phyloP scores from a whole-genome alignment of 805 yeast genomes.

The Zygosaccharomyces bisporus region DNA sequence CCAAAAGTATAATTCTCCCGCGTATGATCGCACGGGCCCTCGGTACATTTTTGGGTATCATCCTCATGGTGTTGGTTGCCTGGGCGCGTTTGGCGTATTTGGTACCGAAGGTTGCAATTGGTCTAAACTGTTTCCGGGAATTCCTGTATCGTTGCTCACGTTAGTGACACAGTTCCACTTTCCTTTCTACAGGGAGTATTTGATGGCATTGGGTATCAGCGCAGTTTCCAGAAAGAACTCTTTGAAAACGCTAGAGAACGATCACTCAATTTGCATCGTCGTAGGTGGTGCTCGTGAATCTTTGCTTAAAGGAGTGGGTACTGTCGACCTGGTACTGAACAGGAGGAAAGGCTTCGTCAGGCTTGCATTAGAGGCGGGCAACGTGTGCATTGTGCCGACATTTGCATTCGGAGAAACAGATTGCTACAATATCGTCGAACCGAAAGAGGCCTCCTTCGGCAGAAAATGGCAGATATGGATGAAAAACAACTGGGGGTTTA shows the following conservation, averaged over 20 bases:
- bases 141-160: constrained; percentile 75
- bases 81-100: constrained; percentile 83
- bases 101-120: constrained; percentile 79
- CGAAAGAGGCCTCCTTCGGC: constrained; percentile 43
- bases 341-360: constrained; percentile 86
- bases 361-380: constrained; percentile 75
- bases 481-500: constrained; percentile 71
- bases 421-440: constrained; percentile 49
- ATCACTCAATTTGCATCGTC: constrained; percentile 80
- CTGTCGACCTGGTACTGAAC: constrained; percentile 63
- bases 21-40: constrained; percentile 51
- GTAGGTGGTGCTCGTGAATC: constrained; percentile 97
- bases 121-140: constrained; percentile 71
- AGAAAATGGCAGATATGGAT: constrained; percentile 65
- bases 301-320: constrained; percentile 56
- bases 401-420: constrained; percentile 88
- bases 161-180: constrained; percentile 75
- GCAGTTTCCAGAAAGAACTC: constrained; percentile 79
- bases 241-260: constrained; percentile 53
- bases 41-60: constrained; percentile 88
- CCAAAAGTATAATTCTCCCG: constrained; percentile 11
- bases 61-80: constrained; percentile 93
- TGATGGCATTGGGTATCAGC: constrained; percentile 75
- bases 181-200: constrained; percentile 84
- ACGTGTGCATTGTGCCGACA: constrained; percentile 78